Percentiles rank a stretch among this genome's conserved stretches.
phyloP scores from a whole-genome alignment of 2,329 filamentous ascomycete species.

The Ophiostoma australiae region DNA sequence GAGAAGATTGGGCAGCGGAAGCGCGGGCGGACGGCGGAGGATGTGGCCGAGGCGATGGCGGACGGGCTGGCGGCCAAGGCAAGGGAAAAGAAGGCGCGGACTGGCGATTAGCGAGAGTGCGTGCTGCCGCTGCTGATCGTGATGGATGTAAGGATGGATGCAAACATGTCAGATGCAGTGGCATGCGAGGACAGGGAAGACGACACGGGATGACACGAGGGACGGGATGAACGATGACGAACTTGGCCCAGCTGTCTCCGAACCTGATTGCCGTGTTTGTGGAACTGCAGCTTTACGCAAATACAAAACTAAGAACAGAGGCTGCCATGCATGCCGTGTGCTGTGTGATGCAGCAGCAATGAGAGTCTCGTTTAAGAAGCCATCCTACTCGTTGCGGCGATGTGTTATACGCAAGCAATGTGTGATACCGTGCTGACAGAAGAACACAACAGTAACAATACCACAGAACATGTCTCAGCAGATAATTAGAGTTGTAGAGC shows the following conservation, averaged over 20 bases:
- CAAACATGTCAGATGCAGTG: not conserved
- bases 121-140: not conserved
- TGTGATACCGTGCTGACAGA: not conserved
- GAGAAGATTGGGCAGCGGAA: slow-evolving; percentile 55
- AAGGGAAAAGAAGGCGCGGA: slow-evolving; percentile 17
- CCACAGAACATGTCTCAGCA: too few relatives aligned
- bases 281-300: not conserved
- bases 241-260: not conserved
- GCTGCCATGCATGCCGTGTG: not conserved
- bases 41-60: slow-evolving; percentile 28
- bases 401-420: not conserved
- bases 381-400: not conserved
- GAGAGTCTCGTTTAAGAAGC: not conserved
- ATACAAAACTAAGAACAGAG: not conserved
- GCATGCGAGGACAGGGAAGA: not conserved
- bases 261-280: not conserved
- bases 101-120: not conserved
- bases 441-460: too few relatives aligned
- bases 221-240: not conserved
- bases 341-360: not conserved
- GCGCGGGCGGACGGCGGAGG: slow-evolving; percentile 51
- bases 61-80: slow-evolving; percentile 28
- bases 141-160: not conserved
- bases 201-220: not conserved
- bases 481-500: not conserved